Evolutionary conservation across 306 rosid genomes (phyloP), one percentile per base, ranked within the genome.

Genomic region (Castanea sativa): DNA sequence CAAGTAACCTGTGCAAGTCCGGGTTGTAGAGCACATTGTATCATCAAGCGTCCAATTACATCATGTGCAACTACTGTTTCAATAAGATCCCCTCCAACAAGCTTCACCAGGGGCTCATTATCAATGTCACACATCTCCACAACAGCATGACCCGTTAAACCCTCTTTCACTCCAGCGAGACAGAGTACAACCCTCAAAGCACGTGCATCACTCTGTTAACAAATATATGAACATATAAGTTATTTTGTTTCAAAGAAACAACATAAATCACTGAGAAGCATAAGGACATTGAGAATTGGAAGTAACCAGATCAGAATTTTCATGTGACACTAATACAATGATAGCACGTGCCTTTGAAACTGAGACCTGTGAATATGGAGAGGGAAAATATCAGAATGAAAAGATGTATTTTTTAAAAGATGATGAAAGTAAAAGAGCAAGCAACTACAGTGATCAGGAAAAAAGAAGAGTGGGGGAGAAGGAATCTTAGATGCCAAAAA

Each of bases 11-110:
- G 99, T 30, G 99, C 99, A 83, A 94, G 99, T 79, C 99, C 99
- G 21, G 99, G 99, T 80, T 94, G 99, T 64, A 94, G 87, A 85
- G 99, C 99, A 80, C 99, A 94, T 82, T 94, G 97, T 86, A 94
- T 94, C 99, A 94, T 94, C 80, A 94, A 84, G 75, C 99, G 97
- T 55, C 99, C 99, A 86, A 94, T 94, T 76, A 94, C 97, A 85
- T 94, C 99, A 86, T 94, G 99, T 56, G 99, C 99, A 74, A 94
- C 99, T 80, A 94, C 99, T 41, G 99, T 92, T 92, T 94, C 97
- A 85, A 89, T 92, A 78, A 92, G 95, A 73, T 87, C 97, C 75
- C 97, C 99, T 32, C 99, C 99, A 55, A 94, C 99, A 80, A 92
- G 97, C 91, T 94, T 92, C 78, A 94, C 99, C 43, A 94, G 84